Evolutionary conservation across 176 grass and related monocot genomes (phyloP).

Genomic region (Tillandsia fasciculata): DNA sequence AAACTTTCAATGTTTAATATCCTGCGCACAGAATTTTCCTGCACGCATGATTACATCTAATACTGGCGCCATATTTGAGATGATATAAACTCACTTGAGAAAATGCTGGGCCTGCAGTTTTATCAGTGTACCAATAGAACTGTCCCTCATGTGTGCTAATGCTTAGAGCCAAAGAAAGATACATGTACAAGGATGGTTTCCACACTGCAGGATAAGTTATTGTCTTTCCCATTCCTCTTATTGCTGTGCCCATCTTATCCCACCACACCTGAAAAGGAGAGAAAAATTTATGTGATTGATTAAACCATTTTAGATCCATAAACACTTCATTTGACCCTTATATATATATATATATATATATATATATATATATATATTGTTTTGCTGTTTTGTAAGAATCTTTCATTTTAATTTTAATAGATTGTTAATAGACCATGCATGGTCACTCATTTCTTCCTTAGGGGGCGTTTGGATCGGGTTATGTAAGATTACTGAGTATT

Average conservation of each 20-base stretch:
- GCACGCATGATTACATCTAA: too few relatives aligned
- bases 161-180: conserved; percentile 64
- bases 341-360: too few relatives aligned
- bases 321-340: not conserved
- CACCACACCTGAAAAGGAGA: conserved; percentile 36
- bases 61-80: not conserved
- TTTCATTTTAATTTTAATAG: too few relatives aligned
- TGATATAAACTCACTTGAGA: conserved; percentile 47
- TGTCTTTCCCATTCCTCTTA: conserved; percentile 61
- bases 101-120: conserved; percentile 71
- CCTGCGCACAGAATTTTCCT: too few relatives aligned
- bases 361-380: not conserved
- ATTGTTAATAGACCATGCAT: too few relatives aligned
- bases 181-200: conserved; percentile 90
- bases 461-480: too few relatives aligned
- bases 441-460: too few relatives aligned
- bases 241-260: conserved; percentile 37
- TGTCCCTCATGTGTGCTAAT: conserved; percentile 88
- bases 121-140: conserved; percentile 88
- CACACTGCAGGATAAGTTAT: conserved; percentile 66
- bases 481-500: too few relatives aligned
- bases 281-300: conserved; percentile 1
- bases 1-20: not conserved
- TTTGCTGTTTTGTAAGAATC: not conserved
- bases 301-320: conserved; percentile 1